Evolutionary conservation across 1,139 yeast genomes (phyloP).

Genomic region (Candida sp.): DNA sequence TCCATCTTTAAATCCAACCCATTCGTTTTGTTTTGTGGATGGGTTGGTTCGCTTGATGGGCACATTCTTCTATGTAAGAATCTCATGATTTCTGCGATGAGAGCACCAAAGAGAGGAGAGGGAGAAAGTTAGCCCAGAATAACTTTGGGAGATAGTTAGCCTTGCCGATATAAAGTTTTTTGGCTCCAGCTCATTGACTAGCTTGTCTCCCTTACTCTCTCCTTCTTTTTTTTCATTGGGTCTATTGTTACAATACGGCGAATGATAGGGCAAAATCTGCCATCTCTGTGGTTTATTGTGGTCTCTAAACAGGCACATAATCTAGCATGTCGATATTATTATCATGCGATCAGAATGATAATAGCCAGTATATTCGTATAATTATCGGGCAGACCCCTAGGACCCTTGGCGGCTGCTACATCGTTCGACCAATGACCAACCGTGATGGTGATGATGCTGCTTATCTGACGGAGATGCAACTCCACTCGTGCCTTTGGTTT

Average conservation of each 20-base stretch:
- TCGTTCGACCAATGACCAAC: too few relatives aligned
- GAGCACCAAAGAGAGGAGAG: too few relatives aligned
- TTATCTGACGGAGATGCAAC: too few relatives aligned
- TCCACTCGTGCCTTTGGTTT: neutral
- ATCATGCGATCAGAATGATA: neutral
- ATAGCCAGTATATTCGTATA: neutral
- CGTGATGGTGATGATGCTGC: too few relatives aligned
- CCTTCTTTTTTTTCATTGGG: neutral
- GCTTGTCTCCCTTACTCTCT: neutral
- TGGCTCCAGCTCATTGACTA: too few relatives aligned
- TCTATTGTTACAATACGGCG: neutral
- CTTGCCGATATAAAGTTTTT: too few relatives aligned
- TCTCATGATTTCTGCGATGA: too few relatives aligned
- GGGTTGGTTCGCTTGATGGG: slow-evolving; percentile 53
- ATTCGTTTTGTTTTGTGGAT: slow-evolving; percentile 5
- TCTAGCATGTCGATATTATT: neutral
- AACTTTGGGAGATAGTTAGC: too few relatives aligned
- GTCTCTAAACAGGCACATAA: neutral
- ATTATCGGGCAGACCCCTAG: neutral
- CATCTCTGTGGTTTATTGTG: neutral
- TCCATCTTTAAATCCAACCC: slow-evolving; percentile 42
- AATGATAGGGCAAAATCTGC: too few relatives aligned
- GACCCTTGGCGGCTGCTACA: neutral
- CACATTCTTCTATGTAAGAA: slow-evolving; percentile 22
- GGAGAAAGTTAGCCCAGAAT: too few relatives aligned